Percentiles rank a stretch among this genome's conserved stretches.
phyloP scores from a whole-genome alignment of 441 rosid genomes.

The Adansonia grandidieri region DNA sequence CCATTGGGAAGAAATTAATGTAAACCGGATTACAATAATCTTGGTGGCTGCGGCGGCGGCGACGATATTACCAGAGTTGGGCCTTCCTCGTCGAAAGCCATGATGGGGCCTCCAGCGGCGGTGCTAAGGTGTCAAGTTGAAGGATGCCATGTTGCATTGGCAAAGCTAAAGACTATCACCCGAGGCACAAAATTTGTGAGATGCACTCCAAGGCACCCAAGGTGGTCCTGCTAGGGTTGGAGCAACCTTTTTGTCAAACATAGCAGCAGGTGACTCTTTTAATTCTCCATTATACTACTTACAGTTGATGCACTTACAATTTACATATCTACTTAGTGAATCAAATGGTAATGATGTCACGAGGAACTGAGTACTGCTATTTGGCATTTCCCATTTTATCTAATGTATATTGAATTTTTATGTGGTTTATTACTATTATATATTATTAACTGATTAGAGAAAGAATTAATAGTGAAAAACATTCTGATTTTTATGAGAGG shows the following conservation, averaged over 20 bases:
- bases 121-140: constrained; percentile 79
- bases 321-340: too few relatives aligned
- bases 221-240: constrained; percentile 63
- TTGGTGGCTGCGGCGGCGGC: constrained; percentile 23
- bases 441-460: too few relatives aligned
- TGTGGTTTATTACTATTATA: too few relatives aligned
- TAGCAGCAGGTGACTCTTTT: constrained; percentile 69
- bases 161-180: constrained; percentile 73
- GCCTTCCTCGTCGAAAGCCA: constrained; percentile 25
- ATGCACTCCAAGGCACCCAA: constrained; percentile 75
- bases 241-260: constrained; percentile 86
- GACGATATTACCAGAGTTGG: constrained; percentile 21
- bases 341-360: too few relatives aligned
- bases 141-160: constrained; percentile 63
- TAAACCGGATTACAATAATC: constrained; percentile 24
- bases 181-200: constrained; percentile 79
- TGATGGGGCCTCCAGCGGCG: constrained; percentile 18
- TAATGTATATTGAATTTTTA: too few relatives aligned
- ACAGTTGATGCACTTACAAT: too few relatives aligned
- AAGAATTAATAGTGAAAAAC: too few relatives aligned
- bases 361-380: too few relatives aligned
- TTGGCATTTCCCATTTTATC: too few relatives aligned
- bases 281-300: neutral
- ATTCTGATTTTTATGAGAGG: neutral
- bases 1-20: constrained; percentile 40